phyloP scores from a whole-genome alignment of 345 rosid genomes.

The Sisymbrium irio region DNA sequence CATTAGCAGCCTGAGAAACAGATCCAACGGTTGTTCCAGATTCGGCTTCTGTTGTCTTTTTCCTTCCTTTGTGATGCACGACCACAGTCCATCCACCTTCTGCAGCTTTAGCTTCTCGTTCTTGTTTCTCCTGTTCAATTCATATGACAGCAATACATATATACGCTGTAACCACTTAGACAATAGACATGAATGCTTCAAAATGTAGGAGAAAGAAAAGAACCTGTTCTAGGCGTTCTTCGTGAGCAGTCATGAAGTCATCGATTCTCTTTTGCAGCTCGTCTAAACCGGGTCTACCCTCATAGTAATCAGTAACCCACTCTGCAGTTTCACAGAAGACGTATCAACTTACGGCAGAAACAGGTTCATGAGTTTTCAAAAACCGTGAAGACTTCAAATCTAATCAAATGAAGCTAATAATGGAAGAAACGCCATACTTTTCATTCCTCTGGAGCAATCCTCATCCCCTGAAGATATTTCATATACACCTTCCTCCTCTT shows the following conservation, averaged over 20 bases:
- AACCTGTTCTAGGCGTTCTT: slow-evolving; percentile 79
- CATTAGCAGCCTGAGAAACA: slow-evolving; percentile 63
- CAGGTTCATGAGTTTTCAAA: background rate
- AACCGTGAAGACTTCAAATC: background rate
- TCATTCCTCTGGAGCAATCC: slow-evolving; percentile 69
- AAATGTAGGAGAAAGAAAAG: background rate
- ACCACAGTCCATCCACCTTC: slow-evolving; percentile 99
- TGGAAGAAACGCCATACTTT: slow-evolving; percentile 45
- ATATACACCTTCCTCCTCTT: slow-evolving; percentile 46
- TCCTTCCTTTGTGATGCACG: slow-evolving; percentile 91
- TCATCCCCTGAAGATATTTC: slow-evolving; percentile 73
- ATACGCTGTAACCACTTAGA: background rate
- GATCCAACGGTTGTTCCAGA: slow-evolving; percentile 83
- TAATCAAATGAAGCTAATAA: background rate
- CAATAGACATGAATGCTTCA: background rate
- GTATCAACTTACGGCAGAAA: background rate
- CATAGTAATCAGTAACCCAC: slow-evolving; percentile 71
- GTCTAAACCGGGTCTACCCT: slow-evolving; percentile 72
- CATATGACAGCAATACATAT: background rate
- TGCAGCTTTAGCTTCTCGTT: slow-evolving; percentile 74
- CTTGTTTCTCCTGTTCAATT: slow-evolving; percentile 62
- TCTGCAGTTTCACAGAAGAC: slow-evolving; percentile 43
- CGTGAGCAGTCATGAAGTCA: slow-evolving; percentile 71
- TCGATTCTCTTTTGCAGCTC: slow-evolving; percentile 74
- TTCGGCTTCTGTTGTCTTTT: slow-evolving; percentile 76